These are phyloP conservation scores for Carex myosuroides DNA, from an alignment of 176 grass and related monocot species.

Conservation along the genomic window DNA sequence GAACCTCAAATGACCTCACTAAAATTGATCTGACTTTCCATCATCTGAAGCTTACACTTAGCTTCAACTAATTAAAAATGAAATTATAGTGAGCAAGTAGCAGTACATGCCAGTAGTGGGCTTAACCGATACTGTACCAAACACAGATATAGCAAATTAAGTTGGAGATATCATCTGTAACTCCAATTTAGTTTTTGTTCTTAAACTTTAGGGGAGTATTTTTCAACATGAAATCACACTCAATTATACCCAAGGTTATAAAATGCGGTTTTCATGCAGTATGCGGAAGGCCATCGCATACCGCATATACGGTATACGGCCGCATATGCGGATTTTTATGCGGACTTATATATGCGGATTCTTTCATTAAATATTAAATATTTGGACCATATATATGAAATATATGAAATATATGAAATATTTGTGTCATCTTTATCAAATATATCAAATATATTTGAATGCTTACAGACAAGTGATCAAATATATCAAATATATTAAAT, in stretches of 20 bases:
- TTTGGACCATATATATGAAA: no score
- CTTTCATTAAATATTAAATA: no score
- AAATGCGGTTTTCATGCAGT: no score
- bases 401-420: no score
- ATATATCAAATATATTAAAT: no score
- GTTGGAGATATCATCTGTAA: not conserved
- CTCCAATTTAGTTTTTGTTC: not conserved
- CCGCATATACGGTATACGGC: no score
- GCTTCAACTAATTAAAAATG: not conserved
- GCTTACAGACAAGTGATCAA: no score
- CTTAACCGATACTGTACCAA: not conserved
- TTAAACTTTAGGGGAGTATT: slow-evolving; percentile 56
- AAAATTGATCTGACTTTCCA: not conserved
- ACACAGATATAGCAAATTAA: not conserved
- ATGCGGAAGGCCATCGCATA: no score
- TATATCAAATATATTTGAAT: no score
- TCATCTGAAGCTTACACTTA: not conserved
- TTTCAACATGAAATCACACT: slow-evolving; percentile 68
- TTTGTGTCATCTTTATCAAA: no score
- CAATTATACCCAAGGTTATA: slow-evolving; percentile 52
- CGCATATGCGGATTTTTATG: no score
- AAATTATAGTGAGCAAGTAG: not conserved
- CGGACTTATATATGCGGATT: no score
- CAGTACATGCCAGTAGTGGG: not conserved
- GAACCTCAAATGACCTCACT: not conserved